Evolutionary conservation across 208 protist species (phyloP).

Genomic region (Trypanosoma avium): DNA sequence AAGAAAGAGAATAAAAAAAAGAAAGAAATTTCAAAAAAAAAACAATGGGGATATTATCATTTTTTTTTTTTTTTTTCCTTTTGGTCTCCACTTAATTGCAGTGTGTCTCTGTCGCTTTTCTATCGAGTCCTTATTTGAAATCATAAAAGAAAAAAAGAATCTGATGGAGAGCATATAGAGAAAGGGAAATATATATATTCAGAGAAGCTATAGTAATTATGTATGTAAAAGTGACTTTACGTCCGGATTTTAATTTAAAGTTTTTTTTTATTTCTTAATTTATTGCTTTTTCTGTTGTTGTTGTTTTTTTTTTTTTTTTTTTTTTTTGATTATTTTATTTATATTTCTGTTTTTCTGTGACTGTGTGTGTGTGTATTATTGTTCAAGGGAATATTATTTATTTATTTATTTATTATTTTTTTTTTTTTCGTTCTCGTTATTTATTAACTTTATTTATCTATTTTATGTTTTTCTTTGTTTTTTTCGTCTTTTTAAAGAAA

Average conservation of each 20-base stretch:
- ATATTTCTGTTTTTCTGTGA: background rate
- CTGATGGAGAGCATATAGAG: too few species aligned
- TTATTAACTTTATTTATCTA: background rate
- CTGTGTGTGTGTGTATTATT: background rate
- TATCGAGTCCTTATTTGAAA: too few species aligned
- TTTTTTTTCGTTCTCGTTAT: background rate
- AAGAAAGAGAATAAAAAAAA: too few species aligned
- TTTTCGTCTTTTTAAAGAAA: background rate
- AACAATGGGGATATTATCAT: conserved; percentile 1
- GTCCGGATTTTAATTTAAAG: conserved; percentile 10
- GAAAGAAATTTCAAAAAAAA: too few species aligned
- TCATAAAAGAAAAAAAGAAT: too few species aligned
- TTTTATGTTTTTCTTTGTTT: background rate
- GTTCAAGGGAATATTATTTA: background rate
- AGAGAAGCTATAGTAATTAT: too few species aligned
- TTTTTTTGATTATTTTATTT: background rate
- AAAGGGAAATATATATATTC: too few species aligned
- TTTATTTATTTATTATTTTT: background rate
- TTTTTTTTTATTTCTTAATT: conserved; percentile 10
- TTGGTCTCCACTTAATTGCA: background rate
- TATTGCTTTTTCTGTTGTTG: background rate
- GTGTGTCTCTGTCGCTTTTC: too few species aligned
- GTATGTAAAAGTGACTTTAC: too few species aligned
- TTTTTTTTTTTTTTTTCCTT: background rate
- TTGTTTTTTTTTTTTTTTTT: background rate